A percentile compares a stretch with the other conserved stretches of the same genome.
Evolutionary conservation across 176 grass and related monocot genomes (phyloP).

Genomic region (Panicum miliaceum): DNA sequence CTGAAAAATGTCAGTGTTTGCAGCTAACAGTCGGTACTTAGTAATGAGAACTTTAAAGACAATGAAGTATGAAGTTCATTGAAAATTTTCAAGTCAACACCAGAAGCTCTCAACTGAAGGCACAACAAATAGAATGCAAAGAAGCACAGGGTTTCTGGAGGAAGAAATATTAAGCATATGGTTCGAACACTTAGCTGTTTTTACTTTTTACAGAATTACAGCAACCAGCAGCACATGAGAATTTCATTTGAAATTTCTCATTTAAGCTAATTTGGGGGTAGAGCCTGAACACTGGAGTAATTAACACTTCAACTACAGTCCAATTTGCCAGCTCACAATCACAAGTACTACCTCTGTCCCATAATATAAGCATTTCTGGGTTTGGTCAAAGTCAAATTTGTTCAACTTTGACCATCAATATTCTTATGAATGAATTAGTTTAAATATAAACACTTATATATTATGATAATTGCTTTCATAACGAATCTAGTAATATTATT

Average conservation of each 20-base stretch:
- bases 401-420: no score
- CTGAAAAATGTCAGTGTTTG: neutral
- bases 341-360: no score
- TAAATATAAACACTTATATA: no score
- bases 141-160: neutral
- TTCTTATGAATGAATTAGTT: no score
- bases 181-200: neutral
- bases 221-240: neutral
- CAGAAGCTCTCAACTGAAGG: neutral
- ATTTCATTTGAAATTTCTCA: neutral
- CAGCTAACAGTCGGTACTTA: neutral
- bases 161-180: constrained; percentile 21
- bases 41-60: neutral
- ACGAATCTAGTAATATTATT: no score
- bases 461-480: no score
- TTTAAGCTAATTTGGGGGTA: neutral
- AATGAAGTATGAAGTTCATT: neutral
- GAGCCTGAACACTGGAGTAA: neutral
- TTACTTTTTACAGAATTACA: neutral
- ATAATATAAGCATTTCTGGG: no score
- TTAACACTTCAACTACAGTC: neutral
- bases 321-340: neutral
- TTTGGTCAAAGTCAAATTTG: no score
- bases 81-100: neutral
- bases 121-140: neutral